Conservation (phyloP, 2,329 filamentous ascomycete species). For the Penicillium sp. region DNA sequence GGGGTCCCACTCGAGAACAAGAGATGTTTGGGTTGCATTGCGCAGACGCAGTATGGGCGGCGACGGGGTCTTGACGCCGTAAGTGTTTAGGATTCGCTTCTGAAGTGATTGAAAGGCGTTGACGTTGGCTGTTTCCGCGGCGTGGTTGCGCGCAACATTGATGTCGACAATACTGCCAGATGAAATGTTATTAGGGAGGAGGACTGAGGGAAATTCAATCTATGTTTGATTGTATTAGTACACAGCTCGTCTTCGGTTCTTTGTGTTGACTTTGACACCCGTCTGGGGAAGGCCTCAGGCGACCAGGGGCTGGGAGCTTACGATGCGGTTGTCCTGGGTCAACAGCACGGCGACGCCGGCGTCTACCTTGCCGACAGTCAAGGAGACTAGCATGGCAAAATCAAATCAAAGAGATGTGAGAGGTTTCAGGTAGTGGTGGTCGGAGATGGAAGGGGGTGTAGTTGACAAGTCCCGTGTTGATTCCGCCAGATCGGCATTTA, state of each 20-base stretch:
- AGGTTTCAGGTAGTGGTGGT: constrained; percentile 9
- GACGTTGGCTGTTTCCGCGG: constrained; percentile 73
- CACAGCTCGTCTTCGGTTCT: neutral
- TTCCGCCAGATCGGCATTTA: constrained; percentile 34
- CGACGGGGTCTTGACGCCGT: constrained; percentile 75
- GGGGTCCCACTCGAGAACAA: constrained; percentile 97
- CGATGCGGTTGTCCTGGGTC: constrained; percentile 94
- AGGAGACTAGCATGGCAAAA: constrained; percentile 81
- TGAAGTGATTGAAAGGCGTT: constrained; percentile 82
- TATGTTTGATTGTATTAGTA: constrained; percentile 41
- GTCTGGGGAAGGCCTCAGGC: neutral
- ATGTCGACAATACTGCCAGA: constrained; percentile 98
- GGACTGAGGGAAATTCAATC: constrained; percentile 98
- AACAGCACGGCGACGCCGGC: constrained; percentile 95
- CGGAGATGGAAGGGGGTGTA: constrained; percentile 11
- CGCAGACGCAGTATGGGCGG: constrained; percentile 82
- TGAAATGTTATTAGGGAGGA: constrained; percentile 90
- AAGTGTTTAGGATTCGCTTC: constrained; percentile 80
- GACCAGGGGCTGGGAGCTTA: constrained; percentile 49
- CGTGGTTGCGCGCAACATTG: constrained; percentile 82
- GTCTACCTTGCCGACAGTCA: constrained; percentile 99
- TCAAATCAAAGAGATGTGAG: neutral
- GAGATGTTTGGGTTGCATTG: constrained; percentile 97
- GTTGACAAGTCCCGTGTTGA: constrained; percentile 18
- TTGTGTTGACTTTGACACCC: neutral